A percentile compares a stretch with the other conserved stretches of the same genome.
Conservation (phyloP, 1,284 basidiomycete species). For the Gomphus bonarii region DNA sequence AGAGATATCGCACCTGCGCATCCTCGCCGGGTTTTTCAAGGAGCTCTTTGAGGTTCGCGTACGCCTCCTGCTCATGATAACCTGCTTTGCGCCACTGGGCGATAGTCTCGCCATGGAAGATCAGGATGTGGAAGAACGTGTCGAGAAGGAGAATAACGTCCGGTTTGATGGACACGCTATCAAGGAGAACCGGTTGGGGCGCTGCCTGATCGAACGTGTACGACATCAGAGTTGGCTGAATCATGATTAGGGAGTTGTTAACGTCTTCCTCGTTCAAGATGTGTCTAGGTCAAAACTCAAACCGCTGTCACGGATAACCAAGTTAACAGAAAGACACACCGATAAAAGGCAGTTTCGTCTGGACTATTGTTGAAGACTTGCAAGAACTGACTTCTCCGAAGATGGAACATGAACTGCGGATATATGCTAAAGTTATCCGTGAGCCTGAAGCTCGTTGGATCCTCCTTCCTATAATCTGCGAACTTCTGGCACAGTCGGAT, state of each 20-base stretch:
- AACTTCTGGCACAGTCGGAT: constrained; percentile 99
- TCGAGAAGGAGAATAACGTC: constrained; percentile 97
- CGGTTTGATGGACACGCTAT: constrained; percentile 95
- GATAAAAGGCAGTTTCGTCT: constrained; percentile 98
- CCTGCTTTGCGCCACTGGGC: constrained; percentile 99
- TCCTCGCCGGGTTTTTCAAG: constrained; percentile 66
- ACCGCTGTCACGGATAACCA: not conserved
- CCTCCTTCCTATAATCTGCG: constrained; percentile 98
- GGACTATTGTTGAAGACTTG: constrained; percentile 99
- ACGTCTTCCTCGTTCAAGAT: constrained; percentile 97
- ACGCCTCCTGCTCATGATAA: constrained; percentile 98
- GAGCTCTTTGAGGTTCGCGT: constrained; percentile 96
- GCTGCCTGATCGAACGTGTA: constrained; percentile 84
- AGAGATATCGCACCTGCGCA: constrained; percentile 24
- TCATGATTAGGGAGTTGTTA: constrained; percentile 99
- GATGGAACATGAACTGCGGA: constrained; percentile 99
- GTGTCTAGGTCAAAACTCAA: constrained; percentile 45
- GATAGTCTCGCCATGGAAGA: constrained; percentile 97
- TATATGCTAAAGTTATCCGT: constrained; percentile 98
- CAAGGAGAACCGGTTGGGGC: constrained; percentile 91
- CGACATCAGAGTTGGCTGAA: constrained; percentile 98
- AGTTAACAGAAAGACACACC: constrained; percentile 34
- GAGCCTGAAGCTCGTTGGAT: constrained; percentile 88
- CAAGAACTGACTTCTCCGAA: constrained; percentile 94
- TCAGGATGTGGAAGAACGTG: constrained; percentile 99